A percentile compares a stretch with the other conserved stretches of the same genome.
phyloP scores from a whole-genome alignment of 768 basidiomycete genomes.

The Rhodosporidiobolus odoratus region DNA sequence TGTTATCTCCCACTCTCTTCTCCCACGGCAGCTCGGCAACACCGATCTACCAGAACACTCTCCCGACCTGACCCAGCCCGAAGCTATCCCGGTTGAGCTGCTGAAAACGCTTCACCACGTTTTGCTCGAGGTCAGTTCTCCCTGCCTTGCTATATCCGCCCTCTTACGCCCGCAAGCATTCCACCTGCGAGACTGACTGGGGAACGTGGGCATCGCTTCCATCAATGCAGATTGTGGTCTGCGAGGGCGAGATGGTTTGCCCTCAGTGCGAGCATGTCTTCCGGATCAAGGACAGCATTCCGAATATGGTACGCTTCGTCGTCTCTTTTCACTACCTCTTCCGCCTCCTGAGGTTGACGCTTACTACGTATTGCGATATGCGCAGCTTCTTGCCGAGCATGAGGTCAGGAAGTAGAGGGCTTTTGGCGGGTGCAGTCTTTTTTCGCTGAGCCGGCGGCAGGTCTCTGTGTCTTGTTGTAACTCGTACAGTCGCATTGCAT shows the following conservation, averaged over 20 bases:
- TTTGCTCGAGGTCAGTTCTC: conserved; percentile 67
- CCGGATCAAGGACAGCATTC: conserved; percentile 86
- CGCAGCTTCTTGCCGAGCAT: conserved; percentile 81
- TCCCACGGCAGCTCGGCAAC: conserved; percentile 65
- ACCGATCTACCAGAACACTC: conserved; percentile 61
- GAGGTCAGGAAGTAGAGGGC: conserved; percentile 53
- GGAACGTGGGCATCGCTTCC: neutral
- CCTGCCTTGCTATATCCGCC: neutral
- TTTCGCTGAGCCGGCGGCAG: neutral
- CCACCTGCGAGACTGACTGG: neutral
- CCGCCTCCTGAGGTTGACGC: neutral
- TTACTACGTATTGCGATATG: neutral
- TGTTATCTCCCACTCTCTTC: neutral
- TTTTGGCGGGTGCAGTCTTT: too few species aligned
- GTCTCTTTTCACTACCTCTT: neutral
- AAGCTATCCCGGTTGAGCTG: conserved; percentile 74
- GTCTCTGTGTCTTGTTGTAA: conserved; percentile 20
- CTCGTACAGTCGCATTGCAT: neutral
- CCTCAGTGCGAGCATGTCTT: conserved; percentile 85
- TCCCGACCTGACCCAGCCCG: conserved; percentile 53
- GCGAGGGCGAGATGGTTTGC: conserved; percentile 89
- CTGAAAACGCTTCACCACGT: conserved; percentile 82
- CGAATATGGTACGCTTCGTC: conserved; percentile 75
- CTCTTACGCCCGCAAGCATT: too few species aligned
- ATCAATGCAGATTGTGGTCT: conserved; percentile 69